Evolutionary conservation across 495 filamentous ascomycete species (phyloP).

Genomic region (Trichoderma virens): DNA sequence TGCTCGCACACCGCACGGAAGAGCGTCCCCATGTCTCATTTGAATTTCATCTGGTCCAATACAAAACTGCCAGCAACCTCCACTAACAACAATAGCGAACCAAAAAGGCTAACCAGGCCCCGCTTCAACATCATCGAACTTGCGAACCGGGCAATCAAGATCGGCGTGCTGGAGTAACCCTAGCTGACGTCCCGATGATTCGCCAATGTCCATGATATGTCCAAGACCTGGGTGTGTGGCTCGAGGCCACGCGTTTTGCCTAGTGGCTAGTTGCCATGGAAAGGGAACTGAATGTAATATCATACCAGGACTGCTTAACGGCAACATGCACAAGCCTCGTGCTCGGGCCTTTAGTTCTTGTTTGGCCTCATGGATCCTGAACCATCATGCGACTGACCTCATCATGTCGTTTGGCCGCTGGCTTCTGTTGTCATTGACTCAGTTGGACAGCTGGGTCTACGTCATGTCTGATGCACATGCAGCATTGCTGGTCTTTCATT

Average conservation of each 20-base stretch:
- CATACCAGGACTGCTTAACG: neutral
- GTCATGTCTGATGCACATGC: neutral
- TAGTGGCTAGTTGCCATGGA: neutral
- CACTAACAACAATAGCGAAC: neutral
- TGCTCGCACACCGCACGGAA: neutral
- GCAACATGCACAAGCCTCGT: neutral
- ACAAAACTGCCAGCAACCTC: neutral
- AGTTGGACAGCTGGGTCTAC: neutral
- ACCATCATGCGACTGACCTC: neutral
- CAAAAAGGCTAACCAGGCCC: neutral
- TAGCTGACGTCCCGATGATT: neutral
- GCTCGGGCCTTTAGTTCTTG: neutral
- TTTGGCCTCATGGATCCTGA: neutral
- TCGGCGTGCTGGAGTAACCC: neutral
- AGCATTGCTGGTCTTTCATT: neutral
- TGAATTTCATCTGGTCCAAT: neutral
- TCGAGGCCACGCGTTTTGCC: neutral
- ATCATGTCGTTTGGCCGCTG: neutral
- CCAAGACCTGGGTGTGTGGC: neutral
- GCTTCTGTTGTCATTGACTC: neutral
- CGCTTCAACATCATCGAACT: neutral
- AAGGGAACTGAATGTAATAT: neutral
- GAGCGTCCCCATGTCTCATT: constrained; percentile 2
- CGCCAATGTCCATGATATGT: neutral
- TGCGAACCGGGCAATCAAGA: constrained; percentile 1